A percentile compares a stretch with the other conserved stretches of the same genome.
Conservation (phyloP, 2,329 filamentous ascomycete species). For the Hypomyces perniciosus region DNA sequence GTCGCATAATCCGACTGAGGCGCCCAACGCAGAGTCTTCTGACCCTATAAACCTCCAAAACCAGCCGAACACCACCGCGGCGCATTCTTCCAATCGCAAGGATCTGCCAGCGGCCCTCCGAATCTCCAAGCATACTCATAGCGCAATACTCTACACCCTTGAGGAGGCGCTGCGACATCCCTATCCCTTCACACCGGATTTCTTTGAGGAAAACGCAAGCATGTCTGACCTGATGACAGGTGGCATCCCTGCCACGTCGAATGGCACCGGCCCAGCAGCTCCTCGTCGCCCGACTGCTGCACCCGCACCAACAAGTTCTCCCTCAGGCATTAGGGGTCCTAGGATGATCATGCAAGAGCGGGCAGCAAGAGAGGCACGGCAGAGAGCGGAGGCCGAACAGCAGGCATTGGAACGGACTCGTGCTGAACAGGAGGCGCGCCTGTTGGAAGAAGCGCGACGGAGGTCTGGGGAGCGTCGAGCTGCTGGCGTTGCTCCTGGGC, state of each 20-base stretch:
- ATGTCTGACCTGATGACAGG: conserved; percentile 78
- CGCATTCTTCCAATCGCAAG: conserved; percentile 26
- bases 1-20: conserved; percentile 45
- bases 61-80: conserved; percentile 18
- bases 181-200: conserved; percentile 74
- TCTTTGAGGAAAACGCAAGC: conserved; percentile 79
- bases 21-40: conserved; percentile 35
- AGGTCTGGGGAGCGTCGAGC: conserved; percentile 56
- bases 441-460: conserved; percentile 50
- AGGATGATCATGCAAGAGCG: conserved; percentile 89
- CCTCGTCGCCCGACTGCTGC: conserved; percentile 41
- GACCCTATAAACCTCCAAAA: conserved; percentile 23
- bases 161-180: conserved; percentile 85
- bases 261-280: conserved; percentile 50
- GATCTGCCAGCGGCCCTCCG: conserved; percentile 42
- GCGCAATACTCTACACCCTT: conserved; percentile 85
- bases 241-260: conserved; percentile 47
- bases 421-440: conserved; percentile 50
- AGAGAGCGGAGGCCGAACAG: conserved; percentile 61
- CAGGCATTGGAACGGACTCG: conserved; percentile 47
- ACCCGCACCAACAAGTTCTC: conserved; percentile 48
- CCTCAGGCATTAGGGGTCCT: conserved; percentile 70
- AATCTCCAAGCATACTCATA: conserved; percentile 78
- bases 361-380: conserved; percentile 66
- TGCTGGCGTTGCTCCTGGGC: conserved; percentile 41